A percentile compares a stretch with the other conserved stretches of the same genome.
These are phyloP conservation scores for Arctium lappa DNA, from an alignment of 129 eudicot species.

Conservation along the genomic window DNA sequence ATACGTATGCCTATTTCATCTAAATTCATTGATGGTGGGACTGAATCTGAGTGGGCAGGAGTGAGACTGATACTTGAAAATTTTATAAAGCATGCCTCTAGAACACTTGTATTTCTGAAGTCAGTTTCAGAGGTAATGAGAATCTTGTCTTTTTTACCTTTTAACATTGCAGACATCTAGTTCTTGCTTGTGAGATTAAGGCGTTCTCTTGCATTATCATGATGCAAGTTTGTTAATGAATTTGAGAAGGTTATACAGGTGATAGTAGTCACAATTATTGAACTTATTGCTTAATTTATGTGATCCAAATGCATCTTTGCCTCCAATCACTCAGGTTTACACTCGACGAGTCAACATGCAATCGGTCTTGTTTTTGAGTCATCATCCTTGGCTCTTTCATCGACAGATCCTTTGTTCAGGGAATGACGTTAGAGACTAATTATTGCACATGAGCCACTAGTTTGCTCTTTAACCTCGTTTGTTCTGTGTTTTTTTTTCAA, in stretches of 20 bases:
- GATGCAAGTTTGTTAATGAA: neutral
- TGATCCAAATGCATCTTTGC: no score
- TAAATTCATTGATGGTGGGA: slow-evolving; percentile 51
- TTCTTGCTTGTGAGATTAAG: slow-evolving; percentile 5
- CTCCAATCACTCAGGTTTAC: no score
- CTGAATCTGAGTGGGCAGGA: slow-evolving; percentile 46
- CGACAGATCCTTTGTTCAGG: no score
- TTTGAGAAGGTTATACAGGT: neutral
- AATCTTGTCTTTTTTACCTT: neutral
- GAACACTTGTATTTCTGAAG: slow-evolving; percentile 69
- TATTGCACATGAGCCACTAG: no score
- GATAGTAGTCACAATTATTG: no score
- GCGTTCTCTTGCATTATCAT: neutral
- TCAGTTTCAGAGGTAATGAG: slow-evolving; percentile 82
- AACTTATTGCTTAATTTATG: no score
- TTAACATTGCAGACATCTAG: slow-evolving; percentile 5
- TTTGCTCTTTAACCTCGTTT: no score
- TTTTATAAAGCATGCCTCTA: slow-evolving; percentile 79
- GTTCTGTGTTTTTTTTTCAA: no score
- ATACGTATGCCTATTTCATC: slow-evolving; percentile 93
- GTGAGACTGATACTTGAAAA: slow-evolving; percentile 54
- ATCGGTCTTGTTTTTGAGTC: no score
- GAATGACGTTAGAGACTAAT: no score
- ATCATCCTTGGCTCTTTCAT: no score
- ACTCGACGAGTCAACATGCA: no score